These are phyloP conservation scores for Rhynchosporium agropyri DNA, from an alignment of 2,329 filamentous ascomycete genomes.

Conservation along the genomic window DNA sequence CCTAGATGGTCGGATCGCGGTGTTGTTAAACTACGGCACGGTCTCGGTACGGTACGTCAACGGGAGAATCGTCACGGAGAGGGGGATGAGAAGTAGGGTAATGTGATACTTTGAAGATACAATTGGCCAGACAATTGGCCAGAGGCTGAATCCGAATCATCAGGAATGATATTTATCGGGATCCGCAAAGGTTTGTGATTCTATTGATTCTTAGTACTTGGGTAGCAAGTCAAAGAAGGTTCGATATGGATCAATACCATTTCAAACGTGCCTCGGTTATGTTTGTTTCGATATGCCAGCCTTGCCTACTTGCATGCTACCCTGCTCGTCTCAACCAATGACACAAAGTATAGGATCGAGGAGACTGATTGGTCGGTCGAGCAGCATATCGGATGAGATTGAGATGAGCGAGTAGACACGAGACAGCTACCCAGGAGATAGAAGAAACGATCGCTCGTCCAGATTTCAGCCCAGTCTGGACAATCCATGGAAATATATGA, in stretches of 20 bases:
- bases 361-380: background rate
- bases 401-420: conserved; percentile 3
- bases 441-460: conserved; percentile 8
- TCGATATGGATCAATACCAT: conserved; percentile 1
- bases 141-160: background rate
- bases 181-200: background rate
- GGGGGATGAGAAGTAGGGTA: background rate
- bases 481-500: background rate
- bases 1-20: no score
- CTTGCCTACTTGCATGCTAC: background rate
- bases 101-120: background rate
- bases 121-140: background rate
- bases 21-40: no score
- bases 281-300: background rate
- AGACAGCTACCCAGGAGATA: background rate
- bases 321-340: background rate
- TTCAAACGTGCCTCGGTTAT: conserved; percentile 2
- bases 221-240: background rate
- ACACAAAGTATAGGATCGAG: background rate
- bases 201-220: background rate
- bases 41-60: no score
- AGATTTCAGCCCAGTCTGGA: conserved; percentile 11
- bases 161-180: no score
- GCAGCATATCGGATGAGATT: background rate
- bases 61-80: background rate